Evolutionary conservation across 176 grass and related monocot species (phyloP).

Genomic region (Phragmites australis): DNA sequence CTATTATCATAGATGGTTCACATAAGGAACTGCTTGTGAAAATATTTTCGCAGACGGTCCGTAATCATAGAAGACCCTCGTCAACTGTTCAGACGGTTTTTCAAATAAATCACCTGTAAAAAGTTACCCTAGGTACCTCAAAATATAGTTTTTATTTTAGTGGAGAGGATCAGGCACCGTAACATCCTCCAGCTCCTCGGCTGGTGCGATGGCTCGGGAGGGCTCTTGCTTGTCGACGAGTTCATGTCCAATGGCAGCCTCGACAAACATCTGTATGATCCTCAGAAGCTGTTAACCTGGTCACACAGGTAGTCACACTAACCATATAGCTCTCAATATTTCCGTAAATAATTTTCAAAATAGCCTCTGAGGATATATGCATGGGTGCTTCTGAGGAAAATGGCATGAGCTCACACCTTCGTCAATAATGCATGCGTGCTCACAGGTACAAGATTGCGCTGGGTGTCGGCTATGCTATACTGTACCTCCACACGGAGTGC

Average conservation of each 20-base stretch:
- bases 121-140: too few species aligned
- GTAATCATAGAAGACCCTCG: too few species aligned
- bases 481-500: background rate
- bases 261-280: background rate
- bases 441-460: conserved; percentile 2
- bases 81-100: too few species aligned
- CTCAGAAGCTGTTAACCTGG: background rate
- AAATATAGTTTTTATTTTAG: too few species aligned
- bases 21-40: too few species aligned
- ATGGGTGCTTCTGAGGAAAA: too few species aligned
- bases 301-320: background rate
- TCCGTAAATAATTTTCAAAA: background rate
- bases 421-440: too few species aligned
- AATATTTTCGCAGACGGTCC: too few species aligned
- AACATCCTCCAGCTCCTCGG: conserved; percentile 43
- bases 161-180: conserved; percentile 50
- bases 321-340: background rate
- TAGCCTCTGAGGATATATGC: too few species aligned
- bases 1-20: too few species aligned
- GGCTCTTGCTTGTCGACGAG: conserved; percentile 19
- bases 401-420: background rate
- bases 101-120: too few species aligned
- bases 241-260: conserved; percentile 42
- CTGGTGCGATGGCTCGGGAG: conserved; percentile 13
- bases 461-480: background rate